Conservation (phyloP, 1,284 basidiomycete genomes). For the Naganishia sp. region DNA sequence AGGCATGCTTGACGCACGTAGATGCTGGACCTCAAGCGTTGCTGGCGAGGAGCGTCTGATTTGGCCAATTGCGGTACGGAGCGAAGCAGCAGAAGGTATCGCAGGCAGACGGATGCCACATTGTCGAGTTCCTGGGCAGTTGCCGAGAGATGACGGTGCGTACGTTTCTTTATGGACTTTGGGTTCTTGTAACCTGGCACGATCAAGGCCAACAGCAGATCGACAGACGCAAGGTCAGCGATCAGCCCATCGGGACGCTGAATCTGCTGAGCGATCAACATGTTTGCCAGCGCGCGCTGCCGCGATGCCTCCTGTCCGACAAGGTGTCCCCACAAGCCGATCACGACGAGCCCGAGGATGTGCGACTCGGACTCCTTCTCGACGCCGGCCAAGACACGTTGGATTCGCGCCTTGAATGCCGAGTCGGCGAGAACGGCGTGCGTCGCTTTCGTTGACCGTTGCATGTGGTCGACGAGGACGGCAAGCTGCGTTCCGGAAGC, state of each 20-base stretch:
- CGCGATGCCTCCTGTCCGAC: conserved; percentile 42
- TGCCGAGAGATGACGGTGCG: not conserved
- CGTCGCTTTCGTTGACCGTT: conserved; percentile 39
- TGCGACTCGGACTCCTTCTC: conserved; percentile 46
- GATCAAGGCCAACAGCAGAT: conserved; percentile 48
- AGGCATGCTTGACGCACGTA: conserved; percentile 43
- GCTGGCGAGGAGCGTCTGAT: conserved; percentile 28
- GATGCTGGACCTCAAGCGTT: conserved; percentile 38
- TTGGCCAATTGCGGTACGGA: conserved; percentile 36
- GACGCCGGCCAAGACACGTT: conserved; percentile 41
- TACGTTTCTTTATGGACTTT: not conserved
- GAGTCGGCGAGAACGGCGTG: conserved; percentile 37
- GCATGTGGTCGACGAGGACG: conserved; percentile 39
- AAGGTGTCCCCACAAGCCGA: conserved; percentile 52
- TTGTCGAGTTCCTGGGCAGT: conserved; percentile 45
- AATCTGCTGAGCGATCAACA: conserved; percentile 50
- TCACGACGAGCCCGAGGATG: conserved; percentile 51
- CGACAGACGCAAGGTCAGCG: conserved; percentile 39
- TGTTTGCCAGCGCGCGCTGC: conserved; percentile 47
- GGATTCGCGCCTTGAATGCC: conserved; percentile 48
- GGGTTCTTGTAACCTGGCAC: conserved; percentile 37
- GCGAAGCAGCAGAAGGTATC: conserved; percentile 47
- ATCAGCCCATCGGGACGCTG: conserved; percentile 32
- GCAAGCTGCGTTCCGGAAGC: conserved; percentile 21
- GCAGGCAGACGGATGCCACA: conserved; percentile 49